Conservation (phyloP, 1,284 basidiomycete genomes). For the Ceratobasidium theobromae region DNA sequence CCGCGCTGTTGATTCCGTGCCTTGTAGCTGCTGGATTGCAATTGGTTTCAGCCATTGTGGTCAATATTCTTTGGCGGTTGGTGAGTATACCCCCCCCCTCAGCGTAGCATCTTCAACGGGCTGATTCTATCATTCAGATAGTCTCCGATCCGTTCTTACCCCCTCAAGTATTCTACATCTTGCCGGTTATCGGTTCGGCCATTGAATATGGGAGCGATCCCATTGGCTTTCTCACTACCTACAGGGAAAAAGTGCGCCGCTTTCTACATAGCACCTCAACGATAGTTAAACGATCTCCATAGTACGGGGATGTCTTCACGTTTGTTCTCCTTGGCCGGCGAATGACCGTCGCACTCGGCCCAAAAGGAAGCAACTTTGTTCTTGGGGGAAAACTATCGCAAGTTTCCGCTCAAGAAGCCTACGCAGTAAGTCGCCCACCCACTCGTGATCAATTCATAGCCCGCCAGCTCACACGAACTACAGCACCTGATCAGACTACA, state of each 20-base stretch:
- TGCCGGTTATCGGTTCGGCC: constrained; percentile 76
- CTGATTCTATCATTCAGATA: too few species aligned
- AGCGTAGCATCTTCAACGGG: too few species aligned
- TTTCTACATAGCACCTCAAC: not conserved
- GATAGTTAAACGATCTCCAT: not conserved
- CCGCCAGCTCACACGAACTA: constrained; percentile 30
- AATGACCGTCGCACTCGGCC: constrained; percentile 87
- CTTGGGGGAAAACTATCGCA: constrained; percentile 90
- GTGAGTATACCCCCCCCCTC: too few species aligned
- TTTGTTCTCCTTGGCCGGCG: constrained; percentile 86
- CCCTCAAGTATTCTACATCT: constrained; percentile 74
- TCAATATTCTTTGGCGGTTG: too few species aligned
- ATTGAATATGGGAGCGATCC: constrained; percentile 76
- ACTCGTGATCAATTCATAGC: not conserved
- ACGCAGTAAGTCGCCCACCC: constrained; percentile 61
- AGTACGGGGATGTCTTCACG: constrained; percentile 80
- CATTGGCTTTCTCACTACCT: constrained; percentile 69
- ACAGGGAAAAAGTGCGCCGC: constrained; percentile 75
- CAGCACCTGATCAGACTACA: constrained; percentile 84
- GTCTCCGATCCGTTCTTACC: too few species aligned
- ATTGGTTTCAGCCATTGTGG: too few species aligned
- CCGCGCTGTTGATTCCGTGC: too few species aligned
- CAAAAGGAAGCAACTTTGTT: constrained; percentile 91
- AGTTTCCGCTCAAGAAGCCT: constrained; percentile 94
- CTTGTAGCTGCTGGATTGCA: too few species aligned